Percentiles rank a stretch among this genome's conserved stretches.
Conservation (phyloP, 140 eudicot species). For the Erigeron philadelphicus region DNA sequence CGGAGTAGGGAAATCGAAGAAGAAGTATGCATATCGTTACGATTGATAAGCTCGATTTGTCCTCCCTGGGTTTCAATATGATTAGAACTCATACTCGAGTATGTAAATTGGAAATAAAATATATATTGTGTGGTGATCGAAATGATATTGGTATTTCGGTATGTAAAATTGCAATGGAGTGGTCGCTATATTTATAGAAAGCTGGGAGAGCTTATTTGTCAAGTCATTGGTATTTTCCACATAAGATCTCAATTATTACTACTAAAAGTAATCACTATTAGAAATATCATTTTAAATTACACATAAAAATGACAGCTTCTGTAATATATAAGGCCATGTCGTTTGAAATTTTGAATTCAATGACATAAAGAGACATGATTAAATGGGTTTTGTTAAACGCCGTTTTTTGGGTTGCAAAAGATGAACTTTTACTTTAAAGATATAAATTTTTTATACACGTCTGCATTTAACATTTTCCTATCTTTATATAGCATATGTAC, state of each 20-base stretch:
- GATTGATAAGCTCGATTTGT: not conserved
- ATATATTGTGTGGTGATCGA: not conserved
- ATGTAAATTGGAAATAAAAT: not conserved
- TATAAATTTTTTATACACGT: no score
- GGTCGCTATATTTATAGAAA: slow-evolving; percentile 28
- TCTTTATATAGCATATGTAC: no score
- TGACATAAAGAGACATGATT: no score
- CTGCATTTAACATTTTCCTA: no score
- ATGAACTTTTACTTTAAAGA: no score
- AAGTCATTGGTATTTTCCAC: not conserved
- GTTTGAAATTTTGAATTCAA: not conserved
- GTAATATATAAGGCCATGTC: not conserved
- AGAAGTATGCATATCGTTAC: not conserved
- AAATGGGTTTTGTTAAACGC: no score
- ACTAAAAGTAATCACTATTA: not conserved
- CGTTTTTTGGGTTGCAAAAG: no score
- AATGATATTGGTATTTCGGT: slow-evolving; percentile 5
- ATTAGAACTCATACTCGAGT: slow-evolving; percentile 20
- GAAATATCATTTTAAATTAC: no score
- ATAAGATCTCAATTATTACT: not conserved
- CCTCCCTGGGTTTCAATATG: slow-evolving; percentile 18
- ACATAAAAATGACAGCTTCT: not conserved
- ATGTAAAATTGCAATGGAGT: slow-evolving; percentile 15
- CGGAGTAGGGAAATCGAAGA: slow-evolving; percentile 26
- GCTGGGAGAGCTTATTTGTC: not conserved